Conservation (phyloP, 805 yeast species). For the Candida orba region DNA sequence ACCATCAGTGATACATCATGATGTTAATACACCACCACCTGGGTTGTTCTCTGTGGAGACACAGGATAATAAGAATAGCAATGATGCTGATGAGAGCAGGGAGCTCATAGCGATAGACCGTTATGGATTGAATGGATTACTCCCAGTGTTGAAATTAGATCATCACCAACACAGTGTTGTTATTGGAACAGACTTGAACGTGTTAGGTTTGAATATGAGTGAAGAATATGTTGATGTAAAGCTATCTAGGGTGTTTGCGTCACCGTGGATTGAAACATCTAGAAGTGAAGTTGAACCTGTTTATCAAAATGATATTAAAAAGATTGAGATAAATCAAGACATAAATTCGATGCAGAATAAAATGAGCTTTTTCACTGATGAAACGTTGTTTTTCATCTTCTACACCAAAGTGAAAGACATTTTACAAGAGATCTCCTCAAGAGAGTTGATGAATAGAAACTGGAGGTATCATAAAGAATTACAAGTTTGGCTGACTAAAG, state of each 20-base stretch:
- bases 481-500: constrained; percentile 95
- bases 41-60: constrained; percentile 5
- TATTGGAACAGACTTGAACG: constrained; percentile 66
- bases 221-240: constrained; percentile 28
- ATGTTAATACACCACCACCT: constrained; percentile 6
- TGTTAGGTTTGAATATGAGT: constrained; percentile 56
- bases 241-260: constrained; percentile 61
- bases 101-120: constrained; percentile 41
- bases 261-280: constrained; percentile 94
- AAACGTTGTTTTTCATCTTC: constrained; percentile 87
- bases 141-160: constrained; percentile 54
- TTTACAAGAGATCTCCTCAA: constrained; percentile 87
- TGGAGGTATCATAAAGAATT: constrained; percentile 97
- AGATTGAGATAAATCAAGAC: constrained; percentile 3
- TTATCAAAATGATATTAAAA: constrained; percentile 48
- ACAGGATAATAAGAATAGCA: not conserved
- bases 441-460: constrained; percentile 84
- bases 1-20: not conserved
- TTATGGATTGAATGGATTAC: constrained; percentile 63
- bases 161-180: constrained; percentile 59
- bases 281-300: constrained; percentile 86
- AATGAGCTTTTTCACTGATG: constrained; percentile 69
- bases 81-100: constrained; percentile 4
- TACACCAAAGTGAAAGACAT: constrained; percentile 91
- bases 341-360: constrained; percentile 29